Conservation (phyloP, 768 basidiomycete species). For the Lactarius akahatsu region DNA sequence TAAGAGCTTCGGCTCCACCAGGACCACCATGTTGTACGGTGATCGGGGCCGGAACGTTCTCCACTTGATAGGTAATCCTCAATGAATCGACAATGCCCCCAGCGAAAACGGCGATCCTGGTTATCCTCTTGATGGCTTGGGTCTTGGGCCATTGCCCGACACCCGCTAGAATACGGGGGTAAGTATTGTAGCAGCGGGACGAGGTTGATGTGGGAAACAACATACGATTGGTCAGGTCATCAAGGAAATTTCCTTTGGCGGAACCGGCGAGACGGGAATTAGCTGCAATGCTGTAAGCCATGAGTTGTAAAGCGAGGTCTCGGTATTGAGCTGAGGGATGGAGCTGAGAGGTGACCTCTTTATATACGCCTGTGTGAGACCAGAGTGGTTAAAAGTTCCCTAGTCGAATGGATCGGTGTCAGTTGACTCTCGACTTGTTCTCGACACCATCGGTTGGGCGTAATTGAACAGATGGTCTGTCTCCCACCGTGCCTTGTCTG, state of each 20-base stretch:
- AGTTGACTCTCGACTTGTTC: not conserved
- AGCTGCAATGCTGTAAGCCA: not conserved
- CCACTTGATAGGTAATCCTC: too few relatives aligned
- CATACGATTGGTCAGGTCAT: conserved; percentile 2
- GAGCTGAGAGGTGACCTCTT: not conserved
- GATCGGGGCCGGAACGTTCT: too few relatives aligned
- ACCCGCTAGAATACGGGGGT: not conserved
- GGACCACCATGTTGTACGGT: too few relatives aligned
- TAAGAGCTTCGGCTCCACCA: too few relatives aligned
- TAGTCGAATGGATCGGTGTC: not conserved
- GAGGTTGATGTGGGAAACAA: not conserved
- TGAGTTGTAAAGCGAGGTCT: not conserved
- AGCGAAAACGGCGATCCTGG: too few relatives aligned
- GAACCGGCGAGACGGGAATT: not conserved
- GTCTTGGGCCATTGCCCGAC: not conserved
- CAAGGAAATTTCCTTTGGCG: not conserved
- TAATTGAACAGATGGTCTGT: not conserved
- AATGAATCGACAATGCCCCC: too few relatives aligned
- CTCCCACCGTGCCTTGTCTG: not conserved
- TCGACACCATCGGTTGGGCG: not conserved
- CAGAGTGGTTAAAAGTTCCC: not conserved
- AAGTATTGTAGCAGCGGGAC: not conserved
- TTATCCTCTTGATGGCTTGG: not conserved
- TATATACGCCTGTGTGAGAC: not conserved
- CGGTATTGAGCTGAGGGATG: not conserved